phyloP scores from a whole-genome alignment of 2,329 filamentous ascomycete genomes.

The Trichoderma sp. region DNA sequence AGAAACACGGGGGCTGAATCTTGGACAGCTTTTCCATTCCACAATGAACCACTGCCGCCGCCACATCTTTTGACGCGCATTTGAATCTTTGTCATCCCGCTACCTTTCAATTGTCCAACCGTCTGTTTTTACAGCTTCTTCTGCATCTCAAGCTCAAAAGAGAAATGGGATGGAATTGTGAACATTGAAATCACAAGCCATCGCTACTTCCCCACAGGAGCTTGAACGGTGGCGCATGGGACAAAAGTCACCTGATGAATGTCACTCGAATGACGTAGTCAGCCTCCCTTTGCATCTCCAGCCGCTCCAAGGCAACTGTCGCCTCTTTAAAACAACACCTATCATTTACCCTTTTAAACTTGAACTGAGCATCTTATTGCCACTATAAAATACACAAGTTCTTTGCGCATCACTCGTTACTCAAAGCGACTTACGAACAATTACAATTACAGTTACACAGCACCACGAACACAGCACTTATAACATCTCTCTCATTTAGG shows the following conservation, averaged over 20 bases:
- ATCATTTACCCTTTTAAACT: neutral
- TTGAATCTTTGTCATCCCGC: neutral
- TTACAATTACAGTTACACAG: neutral
- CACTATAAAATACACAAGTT: neutral
- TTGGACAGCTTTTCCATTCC: neutral
- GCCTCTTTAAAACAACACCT: neutral
- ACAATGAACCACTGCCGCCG: neutral
- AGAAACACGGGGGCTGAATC: neutral
- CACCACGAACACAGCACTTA: neutral
- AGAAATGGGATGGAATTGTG: neutral
- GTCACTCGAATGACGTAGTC: constrained; percentile 18
- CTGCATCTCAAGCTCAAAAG: neutral
- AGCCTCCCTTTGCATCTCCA: neutral
- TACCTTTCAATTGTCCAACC: neutral
- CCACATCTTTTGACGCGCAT: neutral
- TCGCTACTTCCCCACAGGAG: neutral
- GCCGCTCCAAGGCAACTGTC: neutral
- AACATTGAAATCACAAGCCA: neutral
- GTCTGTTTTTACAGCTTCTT: neutral
- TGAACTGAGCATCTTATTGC: neutral
- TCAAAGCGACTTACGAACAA: neutral
- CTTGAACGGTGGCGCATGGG: neutral
- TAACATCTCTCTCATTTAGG: constrained; percentile 1
- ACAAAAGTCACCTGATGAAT: constrained; percentile 8
- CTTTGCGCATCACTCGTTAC: neutral